Conservation (phyloP, 495 filamentous ascomycete genomes). For the Aspergillus asperescens region DNA sequence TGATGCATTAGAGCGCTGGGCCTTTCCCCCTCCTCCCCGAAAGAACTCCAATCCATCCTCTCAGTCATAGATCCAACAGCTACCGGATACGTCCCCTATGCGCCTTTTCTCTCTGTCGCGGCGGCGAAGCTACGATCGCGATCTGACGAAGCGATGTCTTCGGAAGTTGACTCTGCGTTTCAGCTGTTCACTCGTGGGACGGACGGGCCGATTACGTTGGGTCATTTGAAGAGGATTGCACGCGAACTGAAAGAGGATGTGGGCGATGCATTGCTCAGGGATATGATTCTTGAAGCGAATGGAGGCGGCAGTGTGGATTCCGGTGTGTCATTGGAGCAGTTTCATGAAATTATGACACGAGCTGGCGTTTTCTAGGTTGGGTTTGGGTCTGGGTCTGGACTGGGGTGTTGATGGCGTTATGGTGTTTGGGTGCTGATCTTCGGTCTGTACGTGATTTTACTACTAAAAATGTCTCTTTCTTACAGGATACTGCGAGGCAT, state of each 20-base stretch:
- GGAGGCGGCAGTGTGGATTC: slow-evolving; percentile 64
- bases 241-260: slow-evolving; percentile 74
- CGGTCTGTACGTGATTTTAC: neutral
- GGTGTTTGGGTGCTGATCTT: neutral
- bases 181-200: slow-evolving; percentile 61
- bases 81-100: slow-evolving; percentile 69
- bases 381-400: neutral
- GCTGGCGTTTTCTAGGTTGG: slow-evolving; percentile 69
- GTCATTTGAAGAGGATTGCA: slow-evolving; percentile 72
- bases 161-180: slow-evolving; percentile 77
- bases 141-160: slow-evolving; percentile 48
- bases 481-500: neutral
- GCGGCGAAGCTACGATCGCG: slow-evolving; percentile 68
- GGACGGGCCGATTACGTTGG: slow-evolving; percentile 61
- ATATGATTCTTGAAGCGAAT: slow-evolving; percentile 94
- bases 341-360: slow-evolving; percentile 77
- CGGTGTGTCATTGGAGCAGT: slow-evolving; percentile 73
- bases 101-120: slow-evolving; percentile 74
- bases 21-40: slow-evolving; percentile 54
- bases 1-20: slow-evolving; percentile 73
- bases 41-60: slow-evolving; percentile 68
- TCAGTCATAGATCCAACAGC: slow-evolving; percentile 75
- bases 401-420: neutral
- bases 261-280: slow-evolving; percentile 69
- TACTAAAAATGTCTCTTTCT: neutral